Evolutionary conservation across 495 filamentous ascomycete genomes (phyloP).

Genomic region (Hypoxylon rickii): DNA sequence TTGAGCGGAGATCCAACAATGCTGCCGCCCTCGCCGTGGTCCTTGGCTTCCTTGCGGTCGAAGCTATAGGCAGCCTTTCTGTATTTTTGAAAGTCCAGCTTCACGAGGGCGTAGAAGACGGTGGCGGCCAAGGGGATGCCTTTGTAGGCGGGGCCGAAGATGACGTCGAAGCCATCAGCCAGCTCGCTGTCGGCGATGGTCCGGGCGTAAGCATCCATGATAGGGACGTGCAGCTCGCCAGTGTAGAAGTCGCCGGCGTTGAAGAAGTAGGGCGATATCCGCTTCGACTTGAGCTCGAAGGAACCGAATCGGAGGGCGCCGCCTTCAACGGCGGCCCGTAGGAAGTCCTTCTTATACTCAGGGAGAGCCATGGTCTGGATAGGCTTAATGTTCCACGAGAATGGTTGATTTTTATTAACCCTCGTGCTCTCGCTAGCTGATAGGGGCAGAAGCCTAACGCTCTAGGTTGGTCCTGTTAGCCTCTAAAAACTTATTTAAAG

Average conservation of each 20-base stretch:
- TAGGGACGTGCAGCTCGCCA: slow-evolving; percentile 70
- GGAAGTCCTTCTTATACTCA: slow-evolving; percentile 65
- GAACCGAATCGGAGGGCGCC: slow-evolving; percentile 85
- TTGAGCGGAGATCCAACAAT: slow-evolving; percentile 85
- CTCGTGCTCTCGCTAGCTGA: not conserved
- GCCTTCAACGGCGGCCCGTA: slow-evolving; percentile 70
- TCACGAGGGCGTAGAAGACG: slow-evolving; percentile 69
- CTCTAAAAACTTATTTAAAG: not conserved
- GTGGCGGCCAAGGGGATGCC: slow-evolving; percentile 85
- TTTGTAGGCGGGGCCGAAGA: slow-evolving; percentile 94
- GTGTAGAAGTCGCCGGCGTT: slow-evolving; percentile 87
- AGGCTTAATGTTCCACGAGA: not conserved
- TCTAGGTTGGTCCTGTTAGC: slow-evolving; percentile 1
- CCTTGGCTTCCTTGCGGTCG: slow-evolving; percentile 94
- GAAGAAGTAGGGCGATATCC: slow-evolving; percentile 98
- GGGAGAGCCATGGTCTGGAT: slow-evolving; percentile 55
- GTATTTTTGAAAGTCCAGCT: slow-evolving; percentile 61
- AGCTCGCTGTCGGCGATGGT: slow-evolving; percentile 58
- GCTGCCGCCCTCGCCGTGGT: slow-evolving; percentile 89
- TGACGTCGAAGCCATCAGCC: slow-evolving; percentile 63
- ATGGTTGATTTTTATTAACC: not conserved
- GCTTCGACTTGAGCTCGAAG: slow-evolving; percentile 89
- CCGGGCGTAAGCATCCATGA: slow-evolving; percentile 78
- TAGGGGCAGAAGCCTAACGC: not conserved
- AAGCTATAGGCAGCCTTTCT: slow-evolving; percentile 75